Conservation (phyloP, 495 filamentous ascomycete species). For the Neurospora intermedia region DNA sequence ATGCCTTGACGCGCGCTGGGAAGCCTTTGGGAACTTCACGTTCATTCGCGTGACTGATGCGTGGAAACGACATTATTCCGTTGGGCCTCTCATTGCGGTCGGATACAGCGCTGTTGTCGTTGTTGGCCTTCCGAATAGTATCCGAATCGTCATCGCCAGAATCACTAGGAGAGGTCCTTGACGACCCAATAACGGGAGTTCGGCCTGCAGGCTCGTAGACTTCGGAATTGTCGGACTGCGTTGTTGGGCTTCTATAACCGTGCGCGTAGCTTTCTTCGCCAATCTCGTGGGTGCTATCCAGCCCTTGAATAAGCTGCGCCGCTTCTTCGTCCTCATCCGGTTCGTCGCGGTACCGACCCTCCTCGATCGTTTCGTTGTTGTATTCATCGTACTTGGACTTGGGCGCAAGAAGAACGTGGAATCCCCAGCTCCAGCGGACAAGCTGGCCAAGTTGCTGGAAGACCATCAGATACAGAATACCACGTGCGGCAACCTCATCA, state of each 20-base stretch:
- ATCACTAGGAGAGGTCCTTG: conserved; percentile 28
- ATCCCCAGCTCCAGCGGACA: conserved; percentile 96
- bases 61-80: conserved; percentile 35
- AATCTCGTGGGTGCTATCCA: conserved; percentile 22
- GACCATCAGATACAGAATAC: conserved; percentile 90
- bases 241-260: conserved; percentile 11
- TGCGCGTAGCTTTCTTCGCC: conserved; percentile 5
- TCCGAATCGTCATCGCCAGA: conserved; percentile 32
- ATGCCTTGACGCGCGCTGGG: conserved; percentile 13
- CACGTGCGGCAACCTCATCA: conserved; percentile 84
- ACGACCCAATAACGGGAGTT: conserved; percentile 33
- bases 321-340: conserved; percentile 26
- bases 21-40: conserved; percentile 23
- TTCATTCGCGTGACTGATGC: conserved; percentile 25
- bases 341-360: conserved; percentile 60
- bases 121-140: conserved; percentile 6
- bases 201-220: conserved; percentile 36
- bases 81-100: conserved; percentile 14
- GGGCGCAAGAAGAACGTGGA: conserved; percentile 80
- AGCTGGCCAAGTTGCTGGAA: conserved; percentile 97
- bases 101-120: conserved; percentile 3
- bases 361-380: conserved; percentile 46
- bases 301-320: conserved; percentile 16
- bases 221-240: conserved; percentile 27
- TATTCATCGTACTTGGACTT: conserved; percentile 58